phyloP scores from a whole-genome alignment of 2,329 filamentous ascomycete genomes.

The Colletotrichum sp. region DNA sequence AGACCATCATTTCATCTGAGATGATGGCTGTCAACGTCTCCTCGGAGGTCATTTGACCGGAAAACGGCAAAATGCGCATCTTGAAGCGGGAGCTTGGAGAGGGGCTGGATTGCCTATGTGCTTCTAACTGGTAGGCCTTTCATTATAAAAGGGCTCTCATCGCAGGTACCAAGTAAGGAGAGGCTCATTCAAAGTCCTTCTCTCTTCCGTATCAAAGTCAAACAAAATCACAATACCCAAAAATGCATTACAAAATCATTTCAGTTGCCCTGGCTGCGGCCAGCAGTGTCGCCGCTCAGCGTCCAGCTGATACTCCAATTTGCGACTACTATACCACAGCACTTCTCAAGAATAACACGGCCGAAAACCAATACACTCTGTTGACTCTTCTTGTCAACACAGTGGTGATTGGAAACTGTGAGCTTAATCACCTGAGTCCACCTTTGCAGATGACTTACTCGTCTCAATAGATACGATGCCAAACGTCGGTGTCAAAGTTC shows the following conservation, averaged over 20 bases:
- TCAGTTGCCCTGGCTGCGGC: conserved; percentile 28
- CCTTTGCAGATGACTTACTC: background rate
- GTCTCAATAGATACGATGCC: conserved; percentile 50
- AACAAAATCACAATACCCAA: background rate
- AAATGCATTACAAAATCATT: conserved; percentile 30
- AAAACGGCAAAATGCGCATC: background rate
- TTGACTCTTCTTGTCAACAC: conserved; percentile 66
- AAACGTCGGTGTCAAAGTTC: conserved; percentile 56
- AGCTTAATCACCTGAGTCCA: background rate
- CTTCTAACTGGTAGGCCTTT: background rate
- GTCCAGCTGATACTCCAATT: conserved; percentile 54
- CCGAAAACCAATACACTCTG: conserved; percentile 60
- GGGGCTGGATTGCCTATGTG: background rate
- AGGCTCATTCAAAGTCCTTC: background rate
- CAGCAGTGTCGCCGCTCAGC: conserved; percentile 42
- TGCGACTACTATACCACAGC: conserved; percentile 69
- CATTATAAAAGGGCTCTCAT: background rate
- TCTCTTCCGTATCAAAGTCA: background rate
- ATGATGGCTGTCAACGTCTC: background rate
- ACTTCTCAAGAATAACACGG: conserved; percentile 63
- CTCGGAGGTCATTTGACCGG: background rate
- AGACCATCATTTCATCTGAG: background rate
- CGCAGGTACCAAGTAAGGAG: background rate
- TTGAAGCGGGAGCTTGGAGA: background rate
- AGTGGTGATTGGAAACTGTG: conserved; percentile 67